Conservation (phyloP, 176 grass and related monocot genomes). For the Oryza glaberrima region DNA sequence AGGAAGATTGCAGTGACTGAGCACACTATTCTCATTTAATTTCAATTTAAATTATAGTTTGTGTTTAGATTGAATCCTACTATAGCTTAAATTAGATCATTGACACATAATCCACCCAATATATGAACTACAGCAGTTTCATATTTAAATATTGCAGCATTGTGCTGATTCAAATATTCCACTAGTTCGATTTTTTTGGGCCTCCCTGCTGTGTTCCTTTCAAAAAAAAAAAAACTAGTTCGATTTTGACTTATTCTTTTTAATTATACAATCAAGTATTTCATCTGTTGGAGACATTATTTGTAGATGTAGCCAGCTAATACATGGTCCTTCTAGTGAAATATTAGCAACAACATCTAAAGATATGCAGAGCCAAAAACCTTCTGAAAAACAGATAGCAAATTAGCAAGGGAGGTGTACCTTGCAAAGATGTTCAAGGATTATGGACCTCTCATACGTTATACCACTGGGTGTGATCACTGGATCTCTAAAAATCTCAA, state of each 20-base stretch:
- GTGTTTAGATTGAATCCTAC: background rate
- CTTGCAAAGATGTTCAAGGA: constrained; percentile 77
- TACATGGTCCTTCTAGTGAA: background rate
- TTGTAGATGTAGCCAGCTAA: background rate
- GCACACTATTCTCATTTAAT: background rate
- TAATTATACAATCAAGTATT: background rate
- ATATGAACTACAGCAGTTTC: background rate
- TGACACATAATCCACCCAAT: background rate
- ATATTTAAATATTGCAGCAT: background rate
- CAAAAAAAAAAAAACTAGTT: too few species aligned
- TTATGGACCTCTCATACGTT: constrained; percentile 77
- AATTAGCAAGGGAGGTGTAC: constrained; percentile 31
- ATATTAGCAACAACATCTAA: background rate
- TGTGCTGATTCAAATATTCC: background rate
- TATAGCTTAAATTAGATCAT: background rate
- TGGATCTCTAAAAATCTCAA: constrained; percentile 89
- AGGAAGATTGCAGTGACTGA: background rate
- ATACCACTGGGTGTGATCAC: constrained; percentile 90
- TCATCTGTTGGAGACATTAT: background rate
- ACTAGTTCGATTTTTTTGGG: background rate
- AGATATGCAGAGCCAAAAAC: background rate
- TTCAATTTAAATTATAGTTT: background rate
- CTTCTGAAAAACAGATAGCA: background rate
- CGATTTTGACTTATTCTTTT: background rate
- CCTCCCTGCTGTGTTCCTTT: too few species aligned